Base-by-base conservation (phyloP, 495 filamentous ascomycete species). In the Lepraria neglecta region DNA sequence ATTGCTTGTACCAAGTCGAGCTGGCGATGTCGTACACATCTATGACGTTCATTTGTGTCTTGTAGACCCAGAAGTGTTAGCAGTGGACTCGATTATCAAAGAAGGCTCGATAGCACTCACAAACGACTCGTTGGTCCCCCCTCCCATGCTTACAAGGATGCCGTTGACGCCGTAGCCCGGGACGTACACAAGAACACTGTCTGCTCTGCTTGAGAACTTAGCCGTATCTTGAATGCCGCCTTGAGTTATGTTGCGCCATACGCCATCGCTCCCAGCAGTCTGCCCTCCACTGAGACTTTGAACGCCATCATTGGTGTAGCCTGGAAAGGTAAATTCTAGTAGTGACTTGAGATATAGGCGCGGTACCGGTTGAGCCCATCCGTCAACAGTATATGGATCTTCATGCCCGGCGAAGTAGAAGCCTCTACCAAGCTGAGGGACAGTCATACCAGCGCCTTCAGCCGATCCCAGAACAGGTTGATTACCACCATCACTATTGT, bases 351-450 rank as follows among this genome's bases (percentile, higher is more conserved):
- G 72, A 67, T 90, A 91, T 6, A 86, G 71, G 4, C 87, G 78
- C 0, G 68, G 64, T n/a, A 80, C 75, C 59, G 80, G 75, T 40
- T 79, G 75, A 35, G 80, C 81, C 88, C 87, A 90, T n/a, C 86
- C 86, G 10, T 75, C 72, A 0, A 87, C 88, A 1, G 87, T 91
- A 45, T 78, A 80, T 55, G 72, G 71, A 68, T 91, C 87, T 17
- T 86, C 71, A 70, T 90, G 88, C 0, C 87, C 87, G 31, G 87
- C 87, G 70, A 91, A 91, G 68, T 88, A 90, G 76, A 80, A 91
- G 12, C 85, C 86, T 56, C 84, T 62, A 0, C 85, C 87, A 9
- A 89, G 68, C 35, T 85, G 81, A 17, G 86, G 78, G 10, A 90
- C 81, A 54, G 80, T 87, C 19, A 87, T 67, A 2, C 86, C 86